Percentiles rank a stretch among this genome's conserved stretches.
Conservation (phyloP, 177 flowering plant species). For the Vitis hybrid region DNA sequence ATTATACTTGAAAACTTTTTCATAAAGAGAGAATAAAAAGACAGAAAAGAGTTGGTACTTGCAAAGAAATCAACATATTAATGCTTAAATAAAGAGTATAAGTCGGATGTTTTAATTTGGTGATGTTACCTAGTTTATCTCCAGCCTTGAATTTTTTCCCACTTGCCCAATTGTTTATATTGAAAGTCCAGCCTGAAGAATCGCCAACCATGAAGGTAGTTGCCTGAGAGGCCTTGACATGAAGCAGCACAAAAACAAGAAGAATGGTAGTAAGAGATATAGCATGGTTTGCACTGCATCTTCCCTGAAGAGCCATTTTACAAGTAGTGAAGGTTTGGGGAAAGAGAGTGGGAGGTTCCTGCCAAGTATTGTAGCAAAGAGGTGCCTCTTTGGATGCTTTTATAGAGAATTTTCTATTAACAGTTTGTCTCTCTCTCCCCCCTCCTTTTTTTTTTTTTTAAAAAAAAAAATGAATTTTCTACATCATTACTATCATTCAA, state of each 20-base stretch:
- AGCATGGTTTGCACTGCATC: constrained; percentile 7
- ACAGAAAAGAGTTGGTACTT: not conserved
- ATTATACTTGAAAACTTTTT: constrained; percentile 23
- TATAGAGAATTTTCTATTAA: not conserved
- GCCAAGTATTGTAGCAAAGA: not conserved
- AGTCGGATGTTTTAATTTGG: not conserved
- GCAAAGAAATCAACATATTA: not conserved
- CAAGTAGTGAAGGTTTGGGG: not conserved
- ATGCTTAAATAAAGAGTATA: too few species aligned
- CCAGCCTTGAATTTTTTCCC: constrained; percentile 28
- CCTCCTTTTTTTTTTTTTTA: too few species aligned
- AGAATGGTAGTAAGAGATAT: not conserved
- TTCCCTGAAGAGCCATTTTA: constrained; percentile 9
- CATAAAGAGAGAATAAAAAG: not conserved
- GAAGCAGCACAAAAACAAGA: not conserved
- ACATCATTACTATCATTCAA: too few species aligned
- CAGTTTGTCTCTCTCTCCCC: not conserved
- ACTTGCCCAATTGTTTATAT: constrained; percentile 7
- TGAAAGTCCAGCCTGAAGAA: constrained; percentile 22
- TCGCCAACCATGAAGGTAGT: constrained; percentile 14
- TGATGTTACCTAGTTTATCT: constrained; percentile 15
- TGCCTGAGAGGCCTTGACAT: too few species aligned
- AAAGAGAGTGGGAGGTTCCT: not conserved
- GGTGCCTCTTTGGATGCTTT: not conserved
- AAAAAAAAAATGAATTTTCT: too few species aligned